A percentile compares a stretch with the other conserved stretches of the same genome.
Conservation (phyloP, 441 rosid species). For the Erysimum cheiri region DNA sequence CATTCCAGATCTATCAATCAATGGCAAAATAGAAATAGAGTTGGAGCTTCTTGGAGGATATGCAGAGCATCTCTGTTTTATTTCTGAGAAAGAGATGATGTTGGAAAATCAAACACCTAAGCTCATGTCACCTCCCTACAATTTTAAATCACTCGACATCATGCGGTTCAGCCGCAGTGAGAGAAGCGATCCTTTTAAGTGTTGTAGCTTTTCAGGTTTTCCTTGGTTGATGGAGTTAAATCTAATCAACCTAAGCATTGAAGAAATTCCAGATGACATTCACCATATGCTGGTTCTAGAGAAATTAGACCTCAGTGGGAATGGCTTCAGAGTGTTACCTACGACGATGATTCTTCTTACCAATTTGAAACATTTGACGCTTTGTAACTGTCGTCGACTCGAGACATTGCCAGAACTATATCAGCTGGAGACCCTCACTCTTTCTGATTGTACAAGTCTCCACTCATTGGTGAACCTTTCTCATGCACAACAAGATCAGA, state of each 20-base stretch:
- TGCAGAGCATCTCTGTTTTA: conserved; percentile 15
- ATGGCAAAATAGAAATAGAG: not conserved
- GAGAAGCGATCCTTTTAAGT: not conserved
- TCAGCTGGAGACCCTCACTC: conserved; percentile 1
- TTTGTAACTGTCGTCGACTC: not conserved
- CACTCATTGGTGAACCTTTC: not conserved
- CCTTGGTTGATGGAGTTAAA: conserved; percentile 1
- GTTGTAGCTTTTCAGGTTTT: not conserved
- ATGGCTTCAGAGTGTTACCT: not conserved
- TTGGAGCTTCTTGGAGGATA: conserved; percentile 1
- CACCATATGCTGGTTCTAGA: not conserved
- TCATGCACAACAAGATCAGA: not conserved
- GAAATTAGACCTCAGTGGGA: not conserved
- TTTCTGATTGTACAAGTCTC: conserved; percentile 11
- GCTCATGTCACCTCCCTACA: not conserved
- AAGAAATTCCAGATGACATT: not conserved
- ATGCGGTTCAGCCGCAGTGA: not conserved
- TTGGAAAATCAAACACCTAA: not conserved
- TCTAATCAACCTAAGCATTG: conserved; percentile 3
- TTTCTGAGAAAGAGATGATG: not conserved
- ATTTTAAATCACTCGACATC: conserved; percentile 12
- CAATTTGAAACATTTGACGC: not conserved
- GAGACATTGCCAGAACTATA: not conserved
- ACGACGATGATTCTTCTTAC: not conserved
- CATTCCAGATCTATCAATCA: conserved; percentile 8